Evolutionary conservation across 2,329 filamentous ascomycete genomes (phyloP), one percentile per base, ranked within the genome.

Genomic region (Aschersonia sp.): DNA sequence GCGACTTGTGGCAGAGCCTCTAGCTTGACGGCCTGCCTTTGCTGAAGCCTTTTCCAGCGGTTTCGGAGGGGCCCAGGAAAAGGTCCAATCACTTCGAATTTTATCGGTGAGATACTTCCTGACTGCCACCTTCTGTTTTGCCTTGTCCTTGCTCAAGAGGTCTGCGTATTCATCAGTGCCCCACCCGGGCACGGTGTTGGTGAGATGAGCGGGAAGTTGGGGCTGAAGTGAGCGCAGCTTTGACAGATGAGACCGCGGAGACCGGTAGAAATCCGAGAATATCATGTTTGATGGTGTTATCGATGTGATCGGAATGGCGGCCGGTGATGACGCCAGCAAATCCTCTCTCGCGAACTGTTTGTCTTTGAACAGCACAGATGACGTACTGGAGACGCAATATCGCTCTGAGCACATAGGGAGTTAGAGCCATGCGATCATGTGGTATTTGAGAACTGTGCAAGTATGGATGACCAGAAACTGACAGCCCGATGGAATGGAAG

Each of bases 91-190:
- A 51, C 69, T 71, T 51, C 70, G 73, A 41, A 83, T 65, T 53
- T 72, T 76, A 29, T 71, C 67, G 3, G 65, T 61, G 1, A 84
- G 63, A 53, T 74, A 75, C 46, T 67, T 72, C 56, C 68, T 75
- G 38, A 83, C 73, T 9, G 79, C 79, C 41, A 79, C 75, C 57
- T 82, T 82, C 54, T 80, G 76, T 63, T 74, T 79, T 30, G 61
- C 52, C 59, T 81, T 82, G 58, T 83, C 79, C 56, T 69, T 74
- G 59, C 75, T 80, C 45, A 79, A 61, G 5, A 83, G 67, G 56
- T 82, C 79, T 28, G 75, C 70, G 51, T 82, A 74, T 55, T 78
- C 75, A 55, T 79, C 67, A 43, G 64, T 59, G n/a, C 57, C 56
- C 65, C 65, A 67, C 43, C 60, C 61, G 48, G 57, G 59, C 51